Conservation (phyloP, 2,329 filamentous ascomycete genomes). For the Saccharata proteae region DNA sequence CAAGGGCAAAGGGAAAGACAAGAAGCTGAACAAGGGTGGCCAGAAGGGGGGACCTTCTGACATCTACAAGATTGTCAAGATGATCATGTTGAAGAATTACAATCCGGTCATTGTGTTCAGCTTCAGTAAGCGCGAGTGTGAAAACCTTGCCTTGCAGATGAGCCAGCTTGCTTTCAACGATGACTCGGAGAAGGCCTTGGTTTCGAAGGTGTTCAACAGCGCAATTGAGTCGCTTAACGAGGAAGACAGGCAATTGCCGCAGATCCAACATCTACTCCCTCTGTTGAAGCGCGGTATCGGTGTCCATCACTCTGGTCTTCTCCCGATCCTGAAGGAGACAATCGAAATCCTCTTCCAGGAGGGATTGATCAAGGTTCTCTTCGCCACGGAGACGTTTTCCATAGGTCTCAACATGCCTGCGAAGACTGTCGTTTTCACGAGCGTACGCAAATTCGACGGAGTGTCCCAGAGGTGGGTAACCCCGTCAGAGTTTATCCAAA, state of each 20-base stretch:
- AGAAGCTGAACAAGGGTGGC: constrained; percentile 84
- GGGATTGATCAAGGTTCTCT: constrained; percentile 92
- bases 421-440: constrained; percentile 98
- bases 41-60: constrained; percentile 52
- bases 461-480: constrained; percentile 69
- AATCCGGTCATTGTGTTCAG: constrained; percentile 99
- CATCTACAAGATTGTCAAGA: constrained; percentile 95
- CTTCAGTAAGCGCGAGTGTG: constrained; percentile 96
- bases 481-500: constrained; percentile 94
- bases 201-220: constrained; percentile 83
- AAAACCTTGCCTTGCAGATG: constrained; percentile 78
- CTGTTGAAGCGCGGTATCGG: constrained; percentile 85
- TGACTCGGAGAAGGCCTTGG: constrained; percentile 88
- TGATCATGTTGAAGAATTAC: constrained; percentile 96
- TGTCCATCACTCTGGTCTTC: constrained; percentile 88
- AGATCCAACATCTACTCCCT: constrained; percentile 83
- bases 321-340: constrained; percentile 94
- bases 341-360: constrained; percentile 99
- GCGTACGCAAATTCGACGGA: constrained; percentile 91
- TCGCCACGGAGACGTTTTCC: constrained; percentile 96
- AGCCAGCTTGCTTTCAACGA: constrained; percentile 88
- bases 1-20: constrained; percentile 83
- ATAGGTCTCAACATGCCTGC: constrained; percentile 99
- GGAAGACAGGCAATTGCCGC: constrained; percentile 76
- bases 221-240: constrained; percentile 88